Conservation (phyloP, 2,329 filamentous ascomycete genomes). For the Botrytis medusae region DNA sequence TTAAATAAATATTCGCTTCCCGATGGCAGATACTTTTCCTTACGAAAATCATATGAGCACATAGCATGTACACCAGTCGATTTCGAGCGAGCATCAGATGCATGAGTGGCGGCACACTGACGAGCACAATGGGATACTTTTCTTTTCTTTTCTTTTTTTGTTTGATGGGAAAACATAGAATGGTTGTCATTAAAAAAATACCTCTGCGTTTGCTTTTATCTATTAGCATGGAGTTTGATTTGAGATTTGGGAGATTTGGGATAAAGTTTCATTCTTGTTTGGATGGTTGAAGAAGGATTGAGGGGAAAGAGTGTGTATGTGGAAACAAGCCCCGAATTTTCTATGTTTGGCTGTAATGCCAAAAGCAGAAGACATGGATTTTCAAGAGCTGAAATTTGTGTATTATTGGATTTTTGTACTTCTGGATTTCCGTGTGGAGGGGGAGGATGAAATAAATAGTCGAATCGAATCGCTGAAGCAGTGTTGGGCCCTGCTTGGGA, state of each 20-base stretch:
- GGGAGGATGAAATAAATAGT: background rate
- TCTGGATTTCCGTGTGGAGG: constrained; percentile 8
- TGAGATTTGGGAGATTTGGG: constrained; percentile 3
- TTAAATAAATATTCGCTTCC: background rate
- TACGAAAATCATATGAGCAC: constrained; percentile 13
- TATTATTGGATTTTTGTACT: constrained; percentile 23
- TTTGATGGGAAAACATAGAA: constrained; percentile 15
- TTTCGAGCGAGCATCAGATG: constrained; percentile 22
- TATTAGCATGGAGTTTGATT: constrained; percentile 21
- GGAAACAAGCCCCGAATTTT: background rate
- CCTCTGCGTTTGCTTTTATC: constrained; percentile 11
- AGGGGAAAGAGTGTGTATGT: constrained; percentile 1
- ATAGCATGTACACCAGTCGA: constrained; percentile 1
- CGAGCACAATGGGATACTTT: constrained; percentile 14
- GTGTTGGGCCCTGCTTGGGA: background rate
- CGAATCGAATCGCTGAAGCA: background rate
- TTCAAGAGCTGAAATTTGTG: constrained; percentile 39
- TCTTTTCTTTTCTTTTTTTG: constrained; percentile 4
- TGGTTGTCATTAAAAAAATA: background rate
- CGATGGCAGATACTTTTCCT: background rate
- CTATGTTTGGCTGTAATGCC: constrained; percentile 11
- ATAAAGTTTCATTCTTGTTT: constrained; percentile 12
- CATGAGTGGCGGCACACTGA: constrained; percentile 21
- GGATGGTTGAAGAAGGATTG: background rate
- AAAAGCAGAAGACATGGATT: constrained; percentile 30